These are phyloP conservation scores for Ramularia endophylla DNA, from an alignment of 2,329 filamentous ascomycete species.

Conservation along the genomic window DNA sequence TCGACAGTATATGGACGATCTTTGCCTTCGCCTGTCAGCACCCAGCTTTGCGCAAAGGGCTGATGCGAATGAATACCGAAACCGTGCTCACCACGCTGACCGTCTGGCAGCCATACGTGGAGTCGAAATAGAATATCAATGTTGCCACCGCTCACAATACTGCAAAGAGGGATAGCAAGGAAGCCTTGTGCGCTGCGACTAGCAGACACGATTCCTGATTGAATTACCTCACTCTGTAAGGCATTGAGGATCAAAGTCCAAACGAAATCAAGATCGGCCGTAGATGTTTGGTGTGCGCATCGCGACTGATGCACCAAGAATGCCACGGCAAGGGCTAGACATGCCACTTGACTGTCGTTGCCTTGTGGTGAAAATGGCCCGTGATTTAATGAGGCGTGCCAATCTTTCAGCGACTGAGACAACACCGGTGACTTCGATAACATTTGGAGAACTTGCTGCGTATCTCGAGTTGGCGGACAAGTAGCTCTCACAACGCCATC, in stretches of 20 bases:
- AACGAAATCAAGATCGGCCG: not conserved
- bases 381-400: too few species aligned
- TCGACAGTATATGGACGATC: constrained; percentile 26
- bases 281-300: not conserved
- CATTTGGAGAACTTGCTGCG: too few species aligned
- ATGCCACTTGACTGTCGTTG: too few species aligned
- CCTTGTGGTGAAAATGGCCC: too few species aligned
- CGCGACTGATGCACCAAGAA: too few species aligned
- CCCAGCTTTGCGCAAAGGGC: constrained; percentile 33
- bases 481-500: too few species aligned
- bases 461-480: too few species aligned
- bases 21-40: constrained; percentile 31
- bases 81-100: constrained; percentile 23
- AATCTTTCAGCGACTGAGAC: too few species aligned
- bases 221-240: not conserved
- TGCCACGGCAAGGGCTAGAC: too few species aligned
- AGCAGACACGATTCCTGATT: not conserved
- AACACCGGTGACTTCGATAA: too few species aligned
- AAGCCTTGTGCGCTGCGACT: constrained; percentile 32
- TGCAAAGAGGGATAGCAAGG: constrained; percentile 33
- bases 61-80: constrained; percentile 34
- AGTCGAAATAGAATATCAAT: constrained; percentile 35
- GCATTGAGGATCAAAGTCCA: not conserved
- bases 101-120: constrained; percentile 33
- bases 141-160: constrained; percentile 26